These are phyloP conservation scores for Helicostylum pulchrum DNA, from an alignment of 192 early-diverging fungal species.

Conservation along the genomic window DNA sequence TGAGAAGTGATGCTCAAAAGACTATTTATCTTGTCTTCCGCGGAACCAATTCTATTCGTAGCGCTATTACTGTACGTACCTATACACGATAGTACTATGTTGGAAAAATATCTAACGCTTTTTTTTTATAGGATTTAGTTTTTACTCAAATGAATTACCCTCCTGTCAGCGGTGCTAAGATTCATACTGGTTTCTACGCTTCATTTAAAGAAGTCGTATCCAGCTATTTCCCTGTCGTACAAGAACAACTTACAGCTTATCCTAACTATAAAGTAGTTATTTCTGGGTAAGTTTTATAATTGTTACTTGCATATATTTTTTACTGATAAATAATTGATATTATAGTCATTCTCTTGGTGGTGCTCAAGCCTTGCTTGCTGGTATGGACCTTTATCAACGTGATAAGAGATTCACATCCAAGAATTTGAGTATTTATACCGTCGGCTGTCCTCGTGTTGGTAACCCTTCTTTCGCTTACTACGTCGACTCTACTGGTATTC, in stretches of 20 bases:
- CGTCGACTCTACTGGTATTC: conserved; percentile 17
- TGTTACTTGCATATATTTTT: not conserved
- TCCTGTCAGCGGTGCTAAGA: conserved; percentile 14
- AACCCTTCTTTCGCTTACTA: conserved; percentile 27
- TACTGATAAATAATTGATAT: not conserved
- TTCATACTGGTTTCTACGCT: conserved; percentile 19
- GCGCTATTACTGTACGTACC: conserved; percentile 5
- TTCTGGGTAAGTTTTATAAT: conserved; percentile 15
- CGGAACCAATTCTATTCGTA: conserved; percentile 19
- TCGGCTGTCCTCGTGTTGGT: conserved; percentile 27
- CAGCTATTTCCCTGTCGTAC: not conserved
- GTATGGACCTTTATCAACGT: conserved; percentile 24
- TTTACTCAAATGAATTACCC: conserved; percentile 18
- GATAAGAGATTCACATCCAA: conserved; percentile 4
- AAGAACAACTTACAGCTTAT: conserved; percentile 8
- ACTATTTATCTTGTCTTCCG: conserved; percentile 23
- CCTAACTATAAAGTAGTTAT: conserved; percentile 24
- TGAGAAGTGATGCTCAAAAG: conserved; percentile 15
- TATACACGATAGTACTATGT: not conserved
- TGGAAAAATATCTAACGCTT: too few relatives aligned
- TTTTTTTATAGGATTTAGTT: conserved; percentile 6
- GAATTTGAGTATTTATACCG: conserved; percentile 20
- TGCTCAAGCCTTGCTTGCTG: conserved; percentile 21
- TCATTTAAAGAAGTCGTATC: not conserved
- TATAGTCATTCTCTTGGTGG: conserved; percentile 31